Evolutionary conservation across 2,329 filamentous ascomycete genomes (phyloP).

Genomic region (Xylariomycetidae sp.): DNA sequence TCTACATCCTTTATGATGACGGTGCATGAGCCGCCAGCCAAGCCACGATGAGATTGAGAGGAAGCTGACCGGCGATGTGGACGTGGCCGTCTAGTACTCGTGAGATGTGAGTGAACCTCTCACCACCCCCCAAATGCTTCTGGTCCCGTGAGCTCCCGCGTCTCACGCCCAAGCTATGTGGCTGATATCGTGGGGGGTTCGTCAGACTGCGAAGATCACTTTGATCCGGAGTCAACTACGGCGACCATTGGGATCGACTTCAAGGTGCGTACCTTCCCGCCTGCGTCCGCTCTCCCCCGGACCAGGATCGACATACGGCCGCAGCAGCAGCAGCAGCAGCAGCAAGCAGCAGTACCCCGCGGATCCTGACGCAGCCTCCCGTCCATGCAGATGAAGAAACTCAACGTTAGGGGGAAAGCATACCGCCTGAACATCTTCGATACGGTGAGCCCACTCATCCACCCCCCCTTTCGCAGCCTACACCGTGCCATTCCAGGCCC

Average conservation of each 20-base stretch:
- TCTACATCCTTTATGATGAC: no score
- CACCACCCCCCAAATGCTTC: no score
- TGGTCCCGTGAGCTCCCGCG: no score
- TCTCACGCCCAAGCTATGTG: no score
- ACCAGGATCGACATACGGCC: not conserved
- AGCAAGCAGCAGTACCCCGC: not conserved
- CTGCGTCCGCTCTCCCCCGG: not conserved
- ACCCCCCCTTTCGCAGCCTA: not conserved
- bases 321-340: not conserved
- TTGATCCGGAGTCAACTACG: slow-evolving; percentile 47
- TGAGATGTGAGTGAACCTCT: slow-evolving; percentile 31
- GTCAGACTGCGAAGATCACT: slow-evolving; percentile 47
- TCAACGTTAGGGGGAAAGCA: slow-evolving; percentile 44
- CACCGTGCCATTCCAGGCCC: no score
- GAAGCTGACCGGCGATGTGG: slow-evolving; percentile 7
- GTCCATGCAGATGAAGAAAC: slow-evolving; percentile 41
- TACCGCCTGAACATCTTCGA: slow-evolving; percentile 49
- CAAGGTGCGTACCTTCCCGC: slow-evolving; percentile 32
- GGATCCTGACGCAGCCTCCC: no score
- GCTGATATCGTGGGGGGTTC: slow-evolving; percentile 1
- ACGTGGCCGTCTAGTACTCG: slow-evolving; percentile 40
- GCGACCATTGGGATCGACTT: slow-evolving; percentile 54
- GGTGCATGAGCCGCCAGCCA: no score
- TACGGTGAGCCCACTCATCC: slow-evolving; percentile 30
- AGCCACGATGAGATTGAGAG: no score